Percentiles rank a stretch among this genome's conserved stretches.
Evolutionary conservation across 2,329 filamentous ascomycete species (phyloP).

Genomic region (Paracorniculantispora psalliotae): DNA sequence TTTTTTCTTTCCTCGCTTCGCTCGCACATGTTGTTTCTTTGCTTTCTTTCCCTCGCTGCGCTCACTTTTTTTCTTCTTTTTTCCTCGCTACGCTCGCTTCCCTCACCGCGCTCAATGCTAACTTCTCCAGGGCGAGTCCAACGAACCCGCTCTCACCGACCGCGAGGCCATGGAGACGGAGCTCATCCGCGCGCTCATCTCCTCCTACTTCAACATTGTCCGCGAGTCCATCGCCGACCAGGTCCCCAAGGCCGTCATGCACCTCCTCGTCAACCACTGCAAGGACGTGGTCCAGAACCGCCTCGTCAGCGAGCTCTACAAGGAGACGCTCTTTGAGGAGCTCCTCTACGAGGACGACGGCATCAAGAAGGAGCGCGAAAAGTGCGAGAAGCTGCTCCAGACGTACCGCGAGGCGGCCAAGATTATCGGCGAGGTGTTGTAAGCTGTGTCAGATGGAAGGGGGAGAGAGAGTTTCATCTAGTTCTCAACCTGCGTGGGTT

Average conservation of each 20-base stretch:
- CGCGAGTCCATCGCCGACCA: conserved; percentile 98
- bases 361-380: conserved; percentile 95
- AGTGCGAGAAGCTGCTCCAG: conserved; percentile 91
- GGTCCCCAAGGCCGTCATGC: conserved; percentile 98
- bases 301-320: conserved; percentile 92
- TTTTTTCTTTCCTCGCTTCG: conserved; percentile 13
- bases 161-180: conserved; percentile 97
- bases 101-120: conserved; percentile 16
- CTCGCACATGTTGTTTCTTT: too few relatives aligned
- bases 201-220: conserved; percentile 98
- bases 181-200: conserved; percentile 91
- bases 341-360: conserved; percentile 95
- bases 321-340: conserved; percentile 84
- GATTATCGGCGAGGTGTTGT: conserved; percentile 95
- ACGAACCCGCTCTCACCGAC: conserved; percentile 86
- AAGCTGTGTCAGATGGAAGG: conserved; percentile 22
- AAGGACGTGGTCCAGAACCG: conserved; percentile 98
- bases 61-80: background rate
- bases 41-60: too few relatives aligned
- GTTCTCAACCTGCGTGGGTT: background rate
- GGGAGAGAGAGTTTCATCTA: background rate
- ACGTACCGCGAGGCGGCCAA: conserved; percentile 97
- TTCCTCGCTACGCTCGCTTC: background rate
- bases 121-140: conserved; percentile 42
- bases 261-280: conserved; percentile 94